Percentiles rank a stretch among this genome's conserved stretches.
phyloP scores from a whole-genome alignment of 257 asterid genomes.

The Forsythia viridissima region DNA sequence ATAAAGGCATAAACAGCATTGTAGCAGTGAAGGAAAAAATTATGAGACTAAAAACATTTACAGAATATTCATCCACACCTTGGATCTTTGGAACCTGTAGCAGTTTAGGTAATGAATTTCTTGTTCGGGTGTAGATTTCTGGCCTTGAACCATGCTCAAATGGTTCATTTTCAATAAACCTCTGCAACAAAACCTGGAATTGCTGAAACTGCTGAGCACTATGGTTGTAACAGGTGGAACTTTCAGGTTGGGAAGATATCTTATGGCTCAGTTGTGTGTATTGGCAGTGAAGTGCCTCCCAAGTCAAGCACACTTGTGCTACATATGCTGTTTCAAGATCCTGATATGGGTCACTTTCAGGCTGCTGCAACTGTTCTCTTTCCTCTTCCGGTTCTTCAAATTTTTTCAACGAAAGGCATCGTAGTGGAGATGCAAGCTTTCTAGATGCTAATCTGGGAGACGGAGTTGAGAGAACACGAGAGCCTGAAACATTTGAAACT shows the following conservation, averaged over 20 bases:
- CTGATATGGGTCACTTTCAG: slow-evolving; percentile 51
- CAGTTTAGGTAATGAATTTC: slow-evolving; percentile 71
- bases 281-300: slow-evolving; percentile 95
- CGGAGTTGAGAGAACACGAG: slow-evolving; percentile 51
- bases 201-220: slow-evolving; percentile 95
- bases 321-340: slow-evolving; percentile 89
- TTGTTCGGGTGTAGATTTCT: slow-evolving; percentile 73
- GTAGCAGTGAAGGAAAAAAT: not conserved
- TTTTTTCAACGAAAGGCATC: slow-evolving; percentile 79
- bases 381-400: slow-evolving; percentile 71
- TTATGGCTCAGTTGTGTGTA: slow-evolving; percentile 83
- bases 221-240: slow-evolving; percentile 62
- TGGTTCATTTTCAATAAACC: slow-evolving; percentile 94
- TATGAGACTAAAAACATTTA: not conserved
- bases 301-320: slow-evolving; percentile 90
- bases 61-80: slow-evolving; percentile 45
- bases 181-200: slow-evolving; percentile 81
- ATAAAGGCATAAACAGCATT: not conserved
- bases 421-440: slow-evolving; percentile 76
- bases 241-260: slow-evolving; percentile 57
- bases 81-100: slow-evolving; percentile 90
- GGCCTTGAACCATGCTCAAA: slow-evolving; percentile 81
- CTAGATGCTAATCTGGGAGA: slow-evolving; percentile 74
- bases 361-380: slow-evolving; percentile 72
- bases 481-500: slow-evolving; percentile 44